These are phyloP conservation scores for Nitzschia putrida DNA, from an alignment of 108 stramenopile genomes.

Conservation along the genomic window DNA sequence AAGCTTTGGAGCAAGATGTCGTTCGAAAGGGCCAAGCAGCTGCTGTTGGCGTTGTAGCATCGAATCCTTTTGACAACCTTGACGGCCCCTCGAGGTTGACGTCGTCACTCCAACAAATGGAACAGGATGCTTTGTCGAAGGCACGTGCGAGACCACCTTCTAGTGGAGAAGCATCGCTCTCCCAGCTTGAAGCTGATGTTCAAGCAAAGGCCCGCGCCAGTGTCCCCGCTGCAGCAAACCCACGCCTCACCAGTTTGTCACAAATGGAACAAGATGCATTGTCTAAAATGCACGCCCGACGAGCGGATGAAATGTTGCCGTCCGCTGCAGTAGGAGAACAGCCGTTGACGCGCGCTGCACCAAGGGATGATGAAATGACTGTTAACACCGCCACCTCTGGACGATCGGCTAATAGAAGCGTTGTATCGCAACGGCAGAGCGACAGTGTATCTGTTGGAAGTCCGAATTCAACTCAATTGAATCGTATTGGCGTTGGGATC, in stretches of 20 bases:
- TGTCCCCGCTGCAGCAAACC: background rate
- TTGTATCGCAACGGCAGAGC: background rate
- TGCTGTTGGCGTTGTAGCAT: background rate
- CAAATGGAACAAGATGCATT: background rate
- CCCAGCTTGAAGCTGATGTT: background rate
- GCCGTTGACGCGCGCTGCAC: background rate
- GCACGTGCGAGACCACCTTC: background rate
- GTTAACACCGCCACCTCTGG: background rate
- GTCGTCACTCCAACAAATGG: background rate
- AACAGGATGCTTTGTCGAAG: background rate
- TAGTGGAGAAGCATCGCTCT: background rate
- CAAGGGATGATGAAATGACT: too few relatives aligned
- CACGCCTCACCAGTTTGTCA: background rate
- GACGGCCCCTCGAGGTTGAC: background rate
- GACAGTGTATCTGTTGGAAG: too few relatives aligned
- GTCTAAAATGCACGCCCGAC: background rate
- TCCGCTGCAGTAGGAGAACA: background rate
- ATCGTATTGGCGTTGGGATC: background rate
- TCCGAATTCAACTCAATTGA: background rate
- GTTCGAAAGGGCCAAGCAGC: background rate
- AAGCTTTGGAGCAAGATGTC: background rate
- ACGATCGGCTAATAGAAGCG: background rate
- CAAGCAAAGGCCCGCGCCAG: background rate
- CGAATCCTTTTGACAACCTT: background rate
- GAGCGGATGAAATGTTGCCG: background rate